These are phyloP conservation scores for Paraconiothyrium sp. DNA, from an alignment of 2,329 filamentous ascomycete genomes.

Conservation along the genomic window DNA sequence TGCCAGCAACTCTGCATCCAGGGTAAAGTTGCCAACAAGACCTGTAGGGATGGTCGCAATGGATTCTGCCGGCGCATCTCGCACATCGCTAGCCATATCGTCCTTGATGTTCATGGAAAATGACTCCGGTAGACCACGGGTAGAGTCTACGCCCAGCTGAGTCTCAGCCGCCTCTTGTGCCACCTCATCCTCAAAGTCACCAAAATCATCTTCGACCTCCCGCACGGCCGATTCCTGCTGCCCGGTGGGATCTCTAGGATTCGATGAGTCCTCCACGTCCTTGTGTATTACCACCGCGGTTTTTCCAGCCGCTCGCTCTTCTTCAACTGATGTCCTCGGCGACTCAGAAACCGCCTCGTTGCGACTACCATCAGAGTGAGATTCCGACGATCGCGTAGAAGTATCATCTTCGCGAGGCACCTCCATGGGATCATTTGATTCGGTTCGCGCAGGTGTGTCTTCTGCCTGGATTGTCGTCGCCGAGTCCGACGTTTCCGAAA, in stretches of 20 bases:
- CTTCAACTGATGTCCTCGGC: slow-evolving; percentile 50
- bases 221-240: neutral
- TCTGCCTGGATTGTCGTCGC: slow-evolving; percentile 41
- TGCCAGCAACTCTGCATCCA: slow-evolving; percentile 35
- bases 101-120: neutral
- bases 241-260: neutral
- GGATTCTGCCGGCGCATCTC: neutral
- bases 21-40: neutral
- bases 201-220: slow-evolving; percentile 26
- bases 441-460: slow-evolving; percentile 14
- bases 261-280: neutral
- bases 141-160: neutral
- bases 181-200: slow-evolving; percentile 29
- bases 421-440: slow-evolving; percentile 17
- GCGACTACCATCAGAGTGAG: slow-evolving; percentile 48
- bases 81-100: neutral
- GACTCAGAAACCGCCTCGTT: slow-evolving; percentile 42
- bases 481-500: slow-evolving; percentile 34
- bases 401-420: slow-evolving; percentile 38
- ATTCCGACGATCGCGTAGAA: slow-evolving; percentile 47
- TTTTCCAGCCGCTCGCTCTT: slow-evolving; percentile 30
- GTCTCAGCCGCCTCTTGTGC: slow-evolving; percentile 9
- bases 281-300: neutral
- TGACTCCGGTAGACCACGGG: neutral
- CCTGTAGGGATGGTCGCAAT: too few species aligned